A percentile compares a stretch with the other conserved stretches of the same genome.
Conservation (phyloP, 106 monocot genomes). For the Phalaenopsis aphrodite region DNA sequence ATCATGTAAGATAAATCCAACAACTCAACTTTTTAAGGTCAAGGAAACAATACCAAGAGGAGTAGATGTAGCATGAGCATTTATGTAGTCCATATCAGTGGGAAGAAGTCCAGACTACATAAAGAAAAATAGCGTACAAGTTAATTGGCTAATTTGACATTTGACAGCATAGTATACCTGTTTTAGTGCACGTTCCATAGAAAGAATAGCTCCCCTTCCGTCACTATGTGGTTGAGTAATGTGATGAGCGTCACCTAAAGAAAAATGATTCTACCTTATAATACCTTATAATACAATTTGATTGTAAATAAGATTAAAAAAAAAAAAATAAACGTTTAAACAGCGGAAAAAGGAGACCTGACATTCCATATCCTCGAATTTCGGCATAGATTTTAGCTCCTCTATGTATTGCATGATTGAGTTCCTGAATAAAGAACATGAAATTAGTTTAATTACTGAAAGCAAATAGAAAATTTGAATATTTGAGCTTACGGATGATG, state of each 20-base stretch:
- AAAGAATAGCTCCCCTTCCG: constrained; percentile 87
- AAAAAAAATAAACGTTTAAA: not conserved
- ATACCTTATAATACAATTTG: not conserved
- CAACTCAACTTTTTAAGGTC: not conserved
- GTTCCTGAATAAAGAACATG: constrained; percentile 28
- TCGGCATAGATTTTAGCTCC: constrained; percentile 97
- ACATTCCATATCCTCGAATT: constrained; percentile 92
- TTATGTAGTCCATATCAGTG: constrained; percentile 79
- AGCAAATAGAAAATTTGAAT: not conserved
- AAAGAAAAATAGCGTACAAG: not conserved
- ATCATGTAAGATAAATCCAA: not conserved
- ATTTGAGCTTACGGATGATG: not conserved
- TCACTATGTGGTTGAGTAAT: constrained; percentile 90
- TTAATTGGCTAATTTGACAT: not conserved
- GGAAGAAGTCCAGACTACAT: constrained; percentile 78
- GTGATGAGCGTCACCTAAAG: constrained; percentile 84
- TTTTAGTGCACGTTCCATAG: constrained; percentile 72
- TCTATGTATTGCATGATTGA: constrained; percentile 80
- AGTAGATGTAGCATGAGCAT: constrained; percentile 98
- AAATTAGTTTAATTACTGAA: not conserved
- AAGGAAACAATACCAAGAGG: constrained; percentile 53
- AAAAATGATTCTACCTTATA: not conserved
- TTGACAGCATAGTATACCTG: constrained; percentile 38
- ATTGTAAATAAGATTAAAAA: not conserved
- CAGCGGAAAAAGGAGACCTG: constrained; percentile 43